Base-by-base conservation (phyloP, 805 yeast species). In the Schizosaccharomyces lindneri region DNA sequence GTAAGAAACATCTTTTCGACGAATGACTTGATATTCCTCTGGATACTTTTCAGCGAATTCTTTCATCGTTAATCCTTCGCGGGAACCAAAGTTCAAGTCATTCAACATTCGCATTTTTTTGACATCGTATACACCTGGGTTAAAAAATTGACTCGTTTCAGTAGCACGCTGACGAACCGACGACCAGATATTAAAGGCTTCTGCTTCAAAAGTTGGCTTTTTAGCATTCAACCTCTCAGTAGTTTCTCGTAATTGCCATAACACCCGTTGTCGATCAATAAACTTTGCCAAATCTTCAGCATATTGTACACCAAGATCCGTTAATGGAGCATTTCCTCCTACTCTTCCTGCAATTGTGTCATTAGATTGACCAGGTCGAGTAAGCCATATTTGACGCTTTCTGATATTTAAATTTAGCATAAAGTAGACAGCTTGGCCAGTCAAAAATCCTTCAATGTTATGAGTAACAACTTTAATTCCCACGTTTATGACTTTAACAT, bases 21-120 rank as follows among this genome's bases (percentile, higher is more conserved):
- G 98, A 63, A 98, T 79, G 5, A 96, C 96, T 66, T 81, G 85
- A 74, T 90, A 93, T 69, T 93, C 98, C 65, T 87, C 96, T 0
- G 98, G 98, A 70, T 82, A 89, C 64, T 77, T 72, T 43, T 78
- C 73, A 67, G 87, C 94, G 68, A 90, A 87, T 64, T 90, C 96
- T 66, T 88, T 95, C 70, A 90, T 90, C 0, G 98, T 90, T 79
- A 90, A 79, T 4, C 97, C 97, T 72, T 90, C 98, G 71, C 97
- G 90, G 29, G 87, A 89, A 9, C 98, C 98, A 0, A 97, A 97
- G 71, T 90, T 97, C 64, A 90, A 78, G 73, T 90, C 98, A 71
- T 90, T 97, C 66, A 90, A 75, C 0, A 97, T 85, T 66, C 95
- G 77, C 86, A 88, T 84, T 69, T 88, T 87, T 97, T 72, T 93